A percentile compares a stretch with the other conserved stretches of the same genome.
These are phyloP conservation scores for Pichia sporocuriosa DNA, from an alignment of 805 yeast genomes.

Conservation along the genomic window DNA sequence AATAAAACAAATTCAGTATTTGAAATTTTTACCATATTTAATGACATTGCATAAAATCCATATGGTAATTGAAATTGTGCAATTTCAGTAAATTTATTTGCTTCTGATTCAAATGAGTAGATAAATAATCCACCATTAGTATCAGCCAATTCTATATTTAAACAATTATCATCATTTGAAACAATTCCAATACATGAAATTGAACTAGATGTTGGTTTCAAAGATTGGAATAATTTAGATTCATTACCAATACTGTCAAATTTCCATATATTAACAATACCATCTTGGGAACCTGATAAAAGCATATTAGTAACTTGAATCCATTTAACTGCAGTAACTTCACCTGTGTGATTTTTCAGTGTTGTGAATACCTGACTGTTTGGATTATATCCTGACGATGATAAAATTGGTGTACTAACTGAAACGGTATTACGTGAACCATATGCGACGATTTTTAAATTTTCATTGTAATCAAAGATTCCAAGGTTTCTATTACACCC, in stretches of 20 bases:
- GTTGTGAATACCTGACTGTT: constrained; percentile 44
- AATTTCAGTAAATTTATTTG: constrained; percentile 22
- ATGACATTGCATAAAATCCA: constrained; percentile 45
- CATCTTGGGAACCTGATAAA: constrained; percentile 66
- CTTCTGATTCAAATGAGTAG: constrained; percentile 36
- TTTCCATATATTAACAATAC: constrained; percentile 55
- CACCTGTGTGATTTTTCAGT: constrained; percentile 53
- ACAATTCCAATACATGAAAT: constrained; percentile 12
- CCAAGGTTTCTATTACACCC: constrained; percentile 69
- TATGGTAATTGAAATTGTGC: constrained; percentile 30
- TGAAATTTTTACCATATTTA: constrained; percentile 31
- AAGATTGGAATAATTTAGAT: constrained; percentile 28
- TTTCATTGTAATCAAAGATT: constrained; percentile 44
- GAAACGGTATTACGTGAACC: constrained; percentile 67
- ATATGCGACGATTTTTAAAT: constrained; percentile 46
- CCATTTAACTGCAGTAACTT: constrained; percentile 63
- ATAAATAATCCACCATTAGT: constrained; percentile 52
- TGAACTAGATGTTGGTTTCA: constrained; percentile 14
- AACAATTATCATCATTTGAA: constrained; percentile 15
- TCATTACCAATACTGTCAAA: constrained; percentile 11
- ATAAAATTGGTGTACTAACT: constrained; percentile 52
- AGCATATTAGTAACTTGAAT: constrained; percentile 39
- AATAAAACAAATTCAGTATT: constrained; percentile 42
- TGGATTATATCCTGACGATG: constrained; percentile 21
- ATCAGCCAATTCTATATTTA: constrained; percentile 51